Evolutionary conservation across 495 filamentous ascomycete species (phyloP).

Genomic region (Sordaria brevicollis): DNA sequence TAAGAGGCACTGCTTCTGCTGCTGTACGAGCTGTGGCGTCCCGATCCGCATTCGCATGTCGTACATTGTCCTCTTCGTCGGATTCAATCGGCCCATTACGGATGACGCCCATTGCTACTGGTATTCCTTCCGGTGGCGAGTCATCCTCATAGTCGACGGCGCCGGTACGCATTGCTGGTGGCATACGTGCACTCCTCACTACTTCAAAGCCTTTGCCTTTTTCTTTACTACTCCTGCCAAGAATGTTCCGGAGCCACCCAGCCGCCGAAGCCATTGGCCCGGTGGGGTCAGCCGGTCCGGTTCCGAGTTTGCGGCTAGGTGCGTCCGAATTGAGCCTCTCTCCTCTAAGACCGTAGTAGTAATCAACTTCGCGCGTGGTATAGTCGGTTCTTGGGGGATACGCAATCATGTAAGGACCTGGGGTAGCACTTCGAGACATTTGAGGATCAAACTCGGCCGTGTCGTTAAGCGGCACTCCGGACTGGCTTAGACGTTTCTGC

Average conservation of each 20-base stretch:
- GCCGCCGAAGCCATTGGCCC: slow-evolving; percentile 78
- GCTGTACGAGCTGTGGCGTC: slow-evolving; percentile 14
- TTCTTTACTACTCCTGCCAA: slow-evolving; percentile 77
- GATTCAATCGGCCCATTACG: slow-evolving; percentile 48
- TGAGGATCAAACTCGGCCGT: slow-evolving; percentile 29
- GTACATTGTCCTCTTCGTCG: slow-evolving; percentile 42
- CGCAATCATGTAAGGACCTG: slow-evolving; percentile 25
- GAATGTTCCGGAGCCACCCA: slow-evolving; percentile 73
- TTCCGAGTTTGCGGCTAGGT: slow-evolving; percentile 75
- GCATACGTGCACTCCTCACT: slow-evolving; percentile 72
- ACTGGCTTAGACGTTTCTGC: slow-evolving; percentile 33
- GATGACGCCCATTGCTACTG: slow-evolving; percentile 46
- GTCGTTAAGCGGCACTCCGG: slow-evolving; percentile 18
- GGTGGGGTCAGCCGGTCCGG: slow-evolving; percentile 90
- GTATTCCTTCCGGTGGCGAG: slow-evolving; percentile 42
- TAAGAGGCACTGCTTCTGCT: slow-evolving; percentile 28
- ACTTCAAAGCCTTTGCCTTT: slow-evolving; percentile 94
- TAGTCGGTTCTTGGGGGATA: slow-evolving; percentile 61
- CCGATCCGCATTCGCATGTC: slow-evolving; percentile 12
- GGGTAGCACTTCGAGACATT: slow-evolving; percentile 28
- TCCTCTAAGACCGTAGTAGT: slow-evolving; percentile 85
- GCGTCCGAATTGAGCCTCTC: slow-evolving; percentile 73
- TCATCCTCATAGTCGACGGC: slow-evolving; percentile 46
- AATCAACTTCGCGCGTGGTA: slow-evolving; percentile 84
- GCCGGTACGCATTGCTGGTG: slow-evolving; percentile 42